phyloP scores from a whole-genome alignment of 805 yeast genomes.

The Priceomyces haplophilus region DNA sequence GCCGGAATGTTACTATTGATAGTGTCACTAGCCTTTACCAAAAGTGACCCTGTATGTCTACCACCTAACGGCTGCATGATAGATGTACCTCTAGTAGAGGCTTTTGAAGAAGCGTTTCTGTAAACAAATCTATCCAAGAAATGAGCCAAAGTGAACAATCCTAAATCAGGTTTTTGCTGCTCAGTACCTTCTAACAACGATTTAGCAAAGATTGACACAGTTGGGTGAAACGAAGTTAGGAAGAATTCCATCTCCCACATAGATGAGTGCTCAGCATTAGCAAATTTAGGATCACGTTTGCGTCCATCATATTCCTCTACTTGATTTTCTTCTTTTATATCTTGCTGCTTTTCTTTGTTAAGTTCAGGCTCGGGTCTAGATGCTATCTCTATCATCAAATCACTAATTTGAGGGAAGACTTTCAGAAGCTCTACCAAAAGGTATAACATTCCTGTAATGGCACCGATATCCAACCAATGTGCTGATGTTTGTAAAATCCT shows the following conservation, averaged over 20 bases:
- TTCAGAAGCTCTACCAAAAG: conserved; percentile 68
- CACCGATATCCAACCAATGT: conserved; percentile 86
- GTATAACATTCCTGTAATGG: conserved; percentile 77
- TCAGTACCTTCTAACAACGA: conserved; percentile 50
- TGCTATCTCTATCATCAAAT: conserved; percentile 52
- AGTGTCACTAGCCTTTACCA: conserved; percentile 60
- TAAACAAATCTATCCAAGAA: conserved; percentile 95
- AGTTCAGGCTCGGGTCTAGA: conserved; percentile 45
- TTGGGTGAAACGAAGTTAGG: conserved; percentile 85
- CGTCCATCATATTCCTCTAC: conserved; percentile 64
- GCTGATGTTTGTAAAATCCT: conserved; percentile 81
- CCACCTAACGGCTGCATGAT: conserved; percentile 98
- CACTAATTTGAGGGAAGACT: conserved; percentile 61
- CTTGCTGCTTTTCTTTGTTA: conserved; percentile 26
- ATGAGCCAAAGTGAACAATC: conserved; percentile 80
- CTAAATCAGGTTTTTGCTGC: conserved; percentile 82
- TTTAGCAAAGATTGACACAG: conserved; percentile 76
- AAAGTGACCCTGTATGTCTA: conserved; percentile 63
- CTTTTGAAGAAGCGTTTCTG: conserved; percentile 81
- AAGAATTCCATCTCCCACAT: conserved; percentile 85
- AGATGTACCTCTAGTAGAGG: conserved; percentile 75
- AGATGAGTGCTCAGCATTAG: conserved; percentile 79
- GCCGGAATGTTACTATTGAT: conserved; percentile 57
- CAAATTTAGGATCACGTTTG: conserved; percentile 88
- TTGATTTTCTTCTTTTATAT: conserved; percentile 19